These are phyloP conservation scores for Fusarium sp. DNA, from an alignment of 2,329 filamentous ascomycete species.

Conservation along the genomic window DNA sequence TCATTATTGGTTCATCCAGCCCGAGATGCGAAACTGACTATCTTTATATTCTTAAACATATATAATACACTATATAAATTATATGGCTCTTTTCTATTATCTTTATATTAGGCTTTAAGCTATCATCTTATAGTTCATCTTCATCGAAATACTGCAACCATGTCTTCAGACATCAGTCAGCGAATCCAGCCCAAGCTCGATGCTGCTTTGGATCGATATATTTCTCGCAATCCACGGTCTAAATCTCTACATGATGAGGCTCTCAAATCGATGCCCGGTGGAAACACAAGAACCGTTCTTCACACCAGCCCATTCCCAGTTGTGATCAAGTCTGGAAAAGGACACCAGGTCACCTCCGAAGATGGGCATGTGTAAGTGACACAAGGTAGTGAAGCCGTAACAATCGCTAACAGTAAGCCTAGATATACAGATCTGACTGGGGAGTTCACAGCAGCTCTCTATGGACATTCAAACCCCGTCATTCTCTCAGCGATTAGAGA, in stretches of 20 bases:
- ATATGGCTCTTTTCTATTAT: neutral
- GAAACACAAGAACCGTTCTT: conserved; percentile 61
- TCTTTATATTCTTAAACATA: neutral
- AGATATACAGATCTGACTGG: conserved; percentile 71
- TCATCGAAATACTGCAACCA: neutral
- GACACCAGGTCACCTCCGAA: conserved; percentile 55
- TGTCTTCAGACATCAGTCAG: conserved; percentile 38
- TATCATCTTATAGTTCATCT: neutral
- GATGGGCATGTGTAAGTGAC: conserved; percentile 54
- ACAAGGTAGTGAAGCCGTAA: rapidly evolving
- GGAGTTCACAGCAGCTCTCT: conserved; percentile 74
- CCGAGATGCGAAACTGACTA: conserved; percentile 28
- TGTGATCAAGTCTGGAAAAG: conserved; percentile 54
- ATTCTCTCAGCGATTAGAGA: conserved; percentile 63
- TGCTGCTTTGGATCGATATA: conserved; percentile 52
- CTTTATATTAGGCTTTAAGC: neutral
- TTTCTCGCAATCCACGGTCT: conserved; percentile 54
- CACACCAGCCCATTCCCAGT: conserved; percentile 60
- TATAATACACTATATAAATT: neutral
- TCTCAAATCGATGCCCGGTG: conserved; percentile 56
- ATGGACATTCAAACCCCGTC: conserved; percentile 71
- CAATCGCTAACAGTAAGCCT: neutral
- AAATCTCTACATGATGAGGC: conserved; percentile 55
- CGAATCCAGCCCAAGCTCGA: conserved; percentile 48
- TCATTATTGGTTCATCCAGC: conserved; percentile 3